Evolutionary conservation across 495 filamentous ascomycete genomes (phyloP).

Genomic region (Clavariopsis aquatica): DNA sequence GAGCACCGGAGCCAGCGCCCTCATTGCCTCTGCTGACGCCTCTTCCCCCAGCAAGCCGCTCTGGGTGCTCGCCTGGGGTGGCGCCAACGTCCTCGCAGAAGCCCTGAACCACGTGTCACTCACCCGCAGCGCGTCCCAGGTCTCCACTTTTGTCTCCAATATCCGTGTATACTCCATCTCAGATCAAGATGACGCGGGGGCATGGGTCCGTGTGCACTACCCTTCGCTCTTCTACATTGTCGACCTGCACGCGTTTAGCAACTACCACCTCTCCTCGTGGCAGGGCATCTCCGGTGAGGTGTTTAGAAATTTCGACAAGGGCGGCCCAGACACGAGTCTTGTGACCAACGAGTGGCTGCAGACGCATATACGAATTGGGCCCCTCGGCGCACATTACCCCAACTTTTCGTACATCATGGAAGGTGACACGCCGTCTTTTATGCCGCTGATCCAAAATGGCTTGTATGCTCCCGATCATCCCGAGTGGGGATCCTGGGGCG

Average conservation of each 20-base stretch:
- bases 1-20: background rate
- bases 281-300: slow-evolving; percentile 13
- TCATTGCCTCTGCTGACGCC: background rate
- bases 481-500: slow-evolving; percentile 6
- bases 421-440: slow-evolving; percentile 8
- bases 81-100: slow-evolving; percentile 10
- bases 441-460: slow-evolving; percentile 1
- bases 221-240: slow-evolving; percentile 13
- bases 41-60: background rate
- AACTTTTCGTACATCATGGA: slow-evolving; percentile 1
- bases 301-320: slow-evolving; percentile 6
- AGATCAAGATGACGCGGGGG: slow-evolving; percentile 9
- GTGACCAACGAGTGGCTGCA: slow-evolving; percentile 1
- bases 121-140: background rate
- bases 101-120: slow-evolving; percentile 1
- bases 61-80: slow-evolving; percentile 9
- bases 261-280: slow-evolving; percentile 3
- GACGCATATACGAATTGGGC: background rate
- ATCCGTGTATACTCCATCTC: slow-evolving; percentile 16
- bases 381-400: background rate
- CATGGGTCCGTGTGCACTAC: slow-evolving; percentile 4
- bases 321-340: background rate
- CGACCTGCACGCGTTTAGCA: slow-evolving; percentile 11
- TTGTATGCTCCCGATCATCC: background rate
- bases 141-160: background rate